These are phyloP conservation scores for Poterioochromonas sp. DNA, from an alignment of 352 stramenopile species.

Conservation along the genomic window DNA sequence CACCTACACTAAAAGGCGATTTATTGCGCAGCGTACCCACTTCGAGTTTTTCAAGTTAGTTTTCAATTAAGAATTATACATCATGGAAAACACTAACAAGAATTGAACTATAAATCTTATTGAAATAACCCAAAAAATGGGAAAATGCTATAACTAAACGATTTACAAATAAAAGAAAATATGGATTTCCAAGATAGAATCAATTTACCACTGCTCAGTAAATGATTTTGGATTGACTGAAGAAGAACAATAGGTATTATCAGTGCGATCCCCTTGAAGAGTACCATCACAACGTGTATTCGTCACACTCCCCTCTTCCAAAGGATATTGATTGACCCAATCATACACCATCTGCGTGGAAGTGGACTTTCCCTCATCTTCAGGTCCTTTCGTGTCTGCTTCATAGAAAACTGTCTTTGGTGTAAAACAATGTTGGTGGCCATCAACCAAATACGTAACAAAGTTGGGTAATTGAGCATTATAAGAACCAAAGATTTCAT, in stretches of 20 bases:
- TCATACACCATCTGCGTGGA: neutral
- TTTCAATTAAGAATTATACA: too few species aligned
- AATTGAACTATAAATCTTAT: too few species aligned
- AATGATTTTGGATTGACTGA: neutral
- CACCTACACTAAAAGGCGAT: too few species aligned
- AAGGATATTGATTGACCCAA: neutral
- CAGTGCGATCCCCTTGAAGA: neutral
- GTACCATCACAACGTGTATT: neutral
- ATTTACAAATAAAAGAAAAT: too few species aligned
- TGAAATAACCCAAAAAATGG: too few species aligned
- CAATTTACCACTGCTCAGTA: conserved; percentile 14
- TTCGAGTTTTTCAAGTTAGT: too few species aligned
- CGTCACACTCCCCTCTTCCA: neutral
- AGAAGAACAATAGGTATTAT: conserved; percentile 17
- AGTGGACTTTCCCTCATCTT: too few species aligned
- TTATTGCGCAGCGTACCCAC: too few species aligned
- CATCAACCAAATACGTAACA: conserved; percentile 32
- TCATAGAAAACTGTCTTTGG: neutral
- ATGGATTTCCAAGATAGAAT: too few species aligned
- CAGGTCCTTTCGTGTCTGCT: neutral
- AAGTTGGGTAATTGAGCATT: conserved; percentile 19
- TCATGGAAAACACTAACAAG: too few species aligned
- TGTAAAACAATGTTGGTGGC: conserved; percentile 37
- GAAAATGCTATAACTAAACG: too few species aligned
- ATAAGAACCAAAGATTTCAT: conserved; percentile 36